Percentiles rank a stretch among this genome's conserved stretches.
Evolutionary conservation across 2,329 filamentous ascomycete genomes (phyloP).

Genomic region (Aspergillus ochraceus): DNA sequence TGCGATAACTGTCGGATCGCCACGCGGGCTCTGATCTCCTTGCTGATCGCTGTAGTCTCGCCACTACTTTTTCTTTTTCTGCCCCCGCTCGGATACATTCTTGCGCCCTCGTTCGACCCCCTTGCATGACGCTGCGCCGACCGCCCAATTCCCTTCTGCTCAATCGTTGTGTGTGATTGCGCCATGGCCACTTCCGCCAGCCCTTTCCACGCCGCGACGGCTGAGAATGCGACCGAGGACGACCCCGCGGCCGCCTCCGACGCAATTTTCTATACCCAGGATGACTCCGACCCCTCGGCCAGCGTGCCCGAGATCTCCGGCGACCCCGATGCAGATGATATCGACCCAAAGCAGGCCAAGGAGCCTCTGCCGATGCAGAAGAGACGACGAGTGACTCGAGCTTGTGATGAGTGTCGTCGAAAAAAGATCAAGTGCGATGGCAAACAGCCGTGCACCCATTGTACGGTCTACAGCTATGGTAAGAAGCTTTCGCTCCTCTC

Average conservation of each 20-base stretch:
- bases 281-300: conserved; percentile 17
- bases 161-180: conserved; percentile 10
- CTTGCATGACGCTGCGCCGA: conserved; percentile 17
- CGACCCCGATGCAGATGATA: conserved; percentile 14
- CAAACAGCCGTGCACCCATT: conserved; percentile 89
- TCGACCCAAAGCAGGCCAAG: conserved; percentile 29
- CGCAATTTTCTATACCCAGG: conserved; percentile 20
- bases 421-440: conserved; percentile 90
- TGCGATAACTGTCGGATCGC: conserved; percentile 21
- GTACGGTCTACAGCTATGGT: conserved; percentile 98
- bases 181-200: conserved; percentile 27
- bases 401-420: conserved; percentile 78
- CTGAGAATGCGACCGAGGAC: conserved; percentile 30
- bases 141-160: conserved; percentile 15
- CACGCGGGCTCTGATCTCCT: conserved; percentile 16
- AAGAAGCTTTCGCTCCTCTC: conserved; percentile 30
- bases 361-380: conserved; percentile 65
- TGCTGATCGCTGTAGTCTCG: conserved; percentile 9
- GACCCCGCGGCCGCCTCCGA: conserved; percentile 25
- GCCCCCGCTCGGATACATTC: conserved; percentile 7
- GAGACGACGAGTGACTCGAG: conserved; percentile 73
- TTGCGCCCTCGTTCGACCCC: conserved; percentile 1
- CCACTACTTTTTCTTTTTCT: conserved; percentile 4
- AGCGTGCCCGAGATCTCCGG: conserved; percentile 16
- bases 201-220: conserved; percentile 21